Evolutionary conservation across 352 stramenopile genomes (phyloP).

Genomic region (Pythium biforme): DNA sequence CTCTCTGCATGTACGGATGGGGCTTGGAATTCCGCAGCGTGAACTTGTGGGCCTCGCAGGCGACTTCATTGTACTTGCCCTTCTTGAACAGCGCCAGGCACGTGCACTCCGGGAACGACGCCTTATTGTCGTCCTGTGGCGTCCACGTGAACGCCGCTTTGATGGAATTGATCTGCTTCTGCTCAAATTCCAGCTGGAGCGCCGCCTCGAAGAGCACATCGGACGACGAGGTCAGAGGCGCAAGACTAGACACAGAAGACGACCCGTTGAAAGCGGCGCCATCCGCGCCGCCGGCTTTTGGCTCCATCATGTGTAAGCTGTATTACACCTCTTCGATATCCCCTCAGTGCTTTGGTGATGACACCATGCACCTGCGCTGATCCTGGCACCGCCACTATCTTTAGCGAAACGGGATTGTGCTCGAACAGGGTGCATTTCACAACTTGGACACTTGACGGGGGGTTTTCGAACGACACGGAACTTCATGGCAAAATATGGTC

Average conservation of each 20-base stretch:
- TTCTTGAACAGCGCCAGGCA: constrained; percentile 46
- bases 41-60: constrained; percentile 59
- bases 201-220: constrained; percentile 21
- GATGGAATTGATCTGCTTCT: constrained; percentile 21
- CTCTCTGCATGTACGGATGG: constrained; percentile 29
- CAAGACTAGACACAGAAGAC: neutral
- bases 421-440: neutral
- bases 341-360: no score
- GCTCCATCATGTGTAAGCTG: neutral
- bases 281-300: neutral
- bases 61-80: constrained; percentile 44
- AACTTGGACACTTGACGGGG: neutral
- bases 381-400: no score
- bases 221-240: neutral
- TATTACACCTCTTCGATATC: neutral
- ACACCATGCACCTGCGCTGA: no score
- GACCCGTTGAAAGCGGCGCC: neutral
- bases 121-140: constrained; percentile 1
- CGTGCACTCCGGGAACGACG: constrained; percentile 35
- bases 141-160: constrained; percentile 4
- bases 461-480: neutral
- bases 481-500: constrained; percentile 14
- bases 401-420: neutral
- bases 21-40: constrained; percentile 55
- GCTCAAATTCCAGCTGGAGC: constrained; percentile 14